Base-by-base conservation (phyloP, 2,329 filamentous ascomycete species). In the Alternaria sp. region DNA sequence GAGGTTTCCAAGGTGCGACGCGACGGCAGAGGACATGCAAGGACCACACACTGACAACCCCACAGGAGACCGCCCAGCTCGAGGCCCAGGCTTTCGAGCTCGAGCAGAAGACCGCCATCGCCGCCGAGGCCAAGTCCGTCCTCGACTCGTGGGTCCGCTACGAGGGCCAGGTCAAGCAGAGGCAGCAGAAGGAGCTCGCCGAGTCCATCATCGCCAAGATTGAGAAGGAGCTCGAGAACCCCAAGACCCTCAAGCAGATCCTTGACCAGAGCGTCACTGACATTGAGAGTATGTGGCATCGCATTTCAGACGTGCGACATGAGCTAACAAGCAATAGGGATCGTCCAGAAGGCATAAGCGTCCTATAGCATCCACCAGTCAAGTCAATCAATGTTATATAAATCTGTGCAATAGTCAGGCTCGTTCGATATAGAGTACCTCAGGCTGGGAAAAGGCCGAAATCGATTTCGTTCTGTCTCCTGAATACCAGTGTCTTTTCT, bases 131-230 rank as follows among this genome's bases (percentile, higher is more conserved):
- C 79, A 99, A 97, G 91, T 79, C 88, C 66, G 96, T 98, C 64
- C 90, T 99, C 71, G 96, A 99, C 83, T 97, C 94, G 62, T 99
- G 96, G 96, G 94, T 98, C 71, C 92, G 96, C 82, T 99, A 99
- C 84, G 96, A 99, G 87, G 87, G 92, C 77, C 96, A 98, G 87
- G 94, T 99, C 80, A 99, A 98, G 92, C 92, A 95, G 87, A 92
- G 96, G 82, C 94, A 99, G 87, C 96, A 99, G 89, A 91, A 88
- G 84, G 96, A 99, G 88, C 89, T 99, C 72, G 93, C 96, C 70
- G 90, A 97, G 81, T 89, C 86, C 82, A 87, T 99, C 83, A 98
- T 99, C 79, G 89, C 92, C 87, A 99, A 97, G 90, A 96, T 98
- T 81, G 91, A 92, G 84, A 98, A 98, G 90, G 95, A 98, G 88